Evolutionary conservation across 2,329 filamentous ascomycete species (phyloP), one percentile per base, ranked within the genome.

Genomic region (Aspergillus jensenii): DNA sequence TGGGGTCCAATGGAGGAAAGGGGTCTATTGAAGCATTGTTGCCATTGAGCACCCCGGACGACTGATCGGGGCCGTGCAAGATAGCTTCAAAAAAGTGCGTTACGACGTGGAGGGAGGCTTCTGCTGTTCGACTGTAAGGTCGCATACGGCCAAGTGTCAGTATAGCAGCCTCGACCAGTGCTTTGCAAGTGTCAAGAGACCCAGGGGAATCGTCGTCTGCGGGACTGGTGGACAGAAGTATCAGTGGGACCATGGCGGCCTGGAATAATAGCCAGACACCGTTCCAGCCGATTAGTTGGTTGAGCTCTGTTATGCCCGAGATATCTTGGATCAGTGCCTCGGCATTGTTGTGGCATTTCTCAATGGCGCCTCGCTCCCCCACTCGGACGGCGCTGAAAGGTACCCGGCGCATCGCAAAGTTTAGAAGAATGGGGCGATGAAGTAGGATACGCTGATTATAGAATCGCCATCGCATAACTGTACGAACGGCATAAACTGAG

Each of bases 221-320:
- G 3, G 27, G 27, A 4, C 8, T 31, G 1, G 27, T 31, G 27
- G 27, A 48, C 8, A 48, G 9, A 23, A 31, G 15, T 17, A 48
- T 35, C 12, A 92, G 81, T 0, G 89, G 89, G 14, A 91, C 85
- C 87, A 91, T 90, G 62, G 84, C 85, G 0, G 89, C 88, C 73
- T 92, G 89, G 74, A 90, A 91, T 59, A 90, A 81, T 71, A 91
- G 87, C 88, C 88, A 91, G 2, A 89, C 88, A 0, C 86, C 89
- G 68, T 90, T 90, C 89, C 89, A 91, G 11, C 88, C 88, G 0
- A 85, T 84, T 76, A 91, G 88, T 67, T 90, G 84, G 68, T 90
- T 89, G 52, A 85, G 81, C 31, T 82, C 82, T 87, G 90, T 63
- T 14, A 88, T 87, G 27, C 79, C 78, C 7, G 85, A 81, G 60